These are phyloP conservation scores for Peronospora belbahrii DNA, from an alignment of 352 stramenopile genomes.

Conservation along the genomic window DNA sequence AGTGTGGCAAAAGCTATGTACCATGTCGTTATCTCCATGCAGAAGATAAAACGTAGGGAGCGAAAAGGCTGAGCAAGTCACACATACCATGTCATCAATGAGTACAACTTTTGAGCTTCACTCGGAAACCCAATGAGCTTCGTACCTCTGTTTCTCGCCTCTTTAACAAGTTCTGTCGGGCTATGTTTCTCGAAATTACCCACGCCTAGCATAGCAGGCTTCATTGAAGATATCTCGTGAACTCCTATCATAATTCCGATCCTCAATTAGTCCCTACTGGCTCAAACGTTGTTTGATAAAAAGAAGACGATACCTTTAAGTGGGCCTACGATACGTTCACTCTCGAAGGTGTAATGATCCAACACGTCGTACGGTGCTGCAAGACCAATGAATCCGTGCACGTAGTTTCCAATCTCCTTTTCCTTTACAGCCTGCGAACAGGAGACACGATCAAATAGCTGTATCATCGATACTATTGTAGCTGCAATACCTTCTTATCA, in stretches of 20 bases:
- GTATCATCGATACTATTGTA: not conserved
- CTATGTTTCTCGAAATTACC: constrained; percentile 48
- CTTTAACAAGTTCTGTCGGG: constrained; percentile 33
- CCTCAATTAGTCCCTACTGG: not conserved
- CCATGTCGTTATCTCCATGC: constrained; percentile 46
- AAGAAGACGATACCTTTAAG: not conserved
- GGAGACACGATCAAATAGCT: not conserved
- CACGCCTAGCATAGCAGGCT: constrained; percentile 61
- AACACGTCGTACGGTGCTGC: constrained; percentile 62
- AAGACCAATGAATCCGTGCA: constrained; percentile 59
- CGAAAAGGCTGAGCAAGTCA: constrained; percentile 14
- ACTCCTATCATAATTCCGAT: constrained; percentile 27
- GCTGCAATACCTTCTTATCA: constrained; percentile 9
- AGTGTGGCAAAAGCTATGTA: constrained; percentile 6
- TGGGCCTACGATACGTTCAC: not conserved
- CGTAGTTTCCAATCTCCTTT: constrained; percentile 27
- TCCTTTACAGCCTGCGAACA: constrained; percentile 8
- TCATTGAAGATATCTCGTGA: constrained; percentile 71
- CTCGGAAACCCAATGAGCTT: not conserved
- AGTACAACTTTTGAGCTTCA: too few relatives aligned
- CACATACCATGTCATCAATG: not conserved
- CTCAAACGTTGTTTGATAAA: not conserved
- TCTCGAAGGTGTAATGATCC: constrained; percentile 50
- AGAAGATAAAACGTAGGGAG: constrained; percentile 51
- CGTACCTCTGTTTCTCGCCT: constrained; percentile 16